Evolutionary conservation across 192 early-diverging fungal species (phyloP).

Genomic region (Lobosporangium transversale): DNA sequence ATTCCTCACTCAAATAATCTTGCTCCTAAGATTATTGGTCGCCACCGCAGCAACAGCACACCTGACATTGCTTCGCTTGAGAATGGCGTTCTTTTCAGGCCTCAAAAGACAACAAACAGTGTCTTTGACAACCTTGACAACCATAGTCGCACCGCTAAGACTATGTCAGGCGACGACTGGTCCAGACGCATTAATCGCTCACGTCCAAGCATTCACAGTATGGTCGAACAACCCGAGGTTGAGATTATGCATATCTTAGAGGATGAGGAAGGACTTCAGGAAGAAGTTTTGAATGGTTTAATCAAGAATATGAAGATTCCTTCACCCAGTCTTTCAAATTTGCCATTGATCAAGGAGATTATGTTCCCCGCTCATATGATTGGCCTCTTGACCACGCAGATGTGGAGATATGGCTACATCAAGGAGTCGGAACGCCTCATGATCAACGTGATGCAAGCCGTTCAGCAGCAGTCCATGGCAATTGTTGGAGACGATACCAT

Average conservation of each 20-base stretch:
- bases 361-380: conserved; percentile 97
- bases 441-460: conserved; percentile 86
- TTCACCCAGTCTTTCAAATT: conserved; percentile 79
- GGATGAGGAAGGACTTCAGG: conserved; percentile 69
- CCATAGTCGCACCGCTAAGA: conserved; percentile 50
- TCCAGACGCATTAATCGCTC: conserved; percentile 42
- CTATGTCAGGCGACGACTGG: conserved; percentile 50
- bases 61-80: conserved; percentile 43
- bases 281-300: conserved; percentile 91
- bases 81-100: conserved; percentile 37
- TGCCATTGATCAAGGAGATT: conserved; percentile 85
- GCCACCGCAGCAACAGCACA: conserved; percentile 49
- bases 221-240: conserved; percentile 47
- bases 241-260: conserved; percentile 71
- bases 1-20: conserved; percentile 23
- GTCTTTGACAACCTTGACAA: conserved; percentile 51
- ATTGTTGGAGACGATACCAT: conserved; percentile 79
- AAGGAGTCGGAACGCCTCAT: conserved; percentile 85
- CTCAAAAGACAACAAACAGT: conserved; percentile 50
- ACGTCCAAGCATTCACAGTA: conserved; percentile 48
- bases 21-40: conserved; percentile 15
- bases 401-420: conserved; percentile 87
- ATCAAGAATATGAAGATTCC: conserved; percentile 92
- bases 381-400: conserved; percentile 84
- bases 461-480: conserved; percentile 78